Conservation (phyloP, 2,329 filamentous ascomycete genomes). For the Juglanconis oblonga region DNA sequence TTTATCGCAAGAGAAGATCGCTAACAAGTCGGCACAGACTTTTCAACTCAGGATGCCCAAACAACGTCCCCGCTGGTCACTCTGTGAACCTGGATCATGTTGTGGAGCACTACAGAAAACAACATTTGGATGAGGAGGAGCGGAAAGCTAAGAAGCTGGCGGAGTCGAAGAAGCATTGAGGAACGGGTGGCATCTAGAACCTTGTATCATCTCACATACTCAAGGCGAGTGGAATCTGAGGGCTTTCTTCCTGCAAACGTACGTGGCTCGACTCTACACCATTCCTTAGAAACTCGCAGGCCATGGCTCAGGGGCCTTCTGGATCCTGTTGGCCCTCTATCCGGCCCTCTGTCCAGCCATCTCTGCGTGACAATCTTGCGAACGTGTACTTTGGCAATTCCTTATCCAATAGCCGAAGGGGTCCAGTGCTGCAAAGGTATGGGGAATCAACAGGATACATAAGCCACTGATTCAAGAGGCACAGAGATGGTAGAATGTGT, state of each 20-base stretch:
- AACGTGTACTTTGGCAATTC: too few species aligned
- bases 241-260: not conserved
- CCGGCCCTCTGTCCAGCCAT: too few species aligned
- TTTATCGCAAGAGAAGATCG: not conserved
- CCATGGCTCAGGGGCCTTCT: too few species aligned
- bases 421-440: too few species aligned
- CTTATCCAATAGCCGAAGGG: too few species aligned
- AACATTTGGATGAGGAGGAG: slow-evolving; percentile 53
- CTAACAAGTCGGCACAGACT: slow-evolving; percentile 35
- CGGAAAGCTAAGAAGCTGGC: slow-evolving; percentile 50
- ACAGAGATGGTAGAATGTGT: too few species aligned
- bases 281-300: not conserved
- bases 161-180: slow-evolving; percentile 31
- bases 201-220: slow-evolving; percentile 6
- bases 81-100: slow-evolving; percentile 53
- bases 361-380: too few species aligned
- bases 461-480: not conserved
- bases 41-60: slow-evolving; percentile 46
- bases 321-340: too few species aligned
- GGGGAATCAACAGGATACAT: too few species aligned
- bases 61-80: slow-evolving; percentile 55
- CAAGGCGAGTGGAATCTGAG: not conserved
- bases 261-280: not conserved
- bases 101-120: slow-evolving; percentile 54
- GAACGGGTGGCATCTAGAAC: not conserved